Base-by-base conservation (phyloP, 306 rosid genomes). In the Malus fusca region DNA sequence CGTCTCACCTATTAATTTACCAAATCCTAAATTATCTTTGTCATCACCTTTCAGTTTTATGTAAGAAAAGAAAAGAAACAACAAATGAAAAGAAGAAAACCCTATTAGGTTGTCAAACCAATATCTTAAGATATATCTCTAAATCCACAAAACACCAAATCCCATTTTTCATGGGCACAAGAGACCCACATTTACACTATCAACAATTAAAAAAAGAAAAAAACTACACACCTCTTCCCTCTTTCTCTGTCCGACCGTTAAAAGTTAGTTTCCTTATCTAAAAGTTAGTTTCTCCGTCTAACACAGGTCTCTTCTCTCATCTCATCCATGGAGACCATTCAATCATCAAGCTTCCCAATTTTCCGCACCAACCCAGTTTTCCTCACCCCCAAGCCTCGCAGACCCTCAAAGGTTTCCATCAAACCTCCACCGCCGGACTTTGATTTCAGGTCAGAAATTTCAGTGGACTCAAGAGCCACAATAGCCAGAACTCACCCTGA, bases 351-450 rank as follows among this genome's bases (percentile, higher is more conserved):
- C 68, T 85, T 90, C 62, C 90, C 99, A 55, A 63, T 87, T 66
- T 88, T 85, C 81, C 81, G 40, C 14, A 60, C 69, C 65, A 79
- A 77, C 82, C 96, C 93, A 78, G 17, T 86, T 77, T 61, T 26
- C 17, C 33, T 72, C 31, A 37, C 75, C 1, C 35, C 76, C 46
- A 89, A 56, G 65, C 63, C 81, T 77, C 69, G 60, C 3, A 84
- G 77, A 79, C 85, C 86, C 80, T 75, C 40, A 11, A 85, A 64
- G 53, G 92, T 84, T 70, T 84, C 96, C 58, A 74, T 92, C 67
- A 86, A 86, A 80, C 82, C 97, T 28, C 89, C 91, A 35, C 97
- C 97, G 15, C 83, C 87, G 1, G 88, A 86, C 74, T 95, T 90
- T 76, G 90, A 92, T 78, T 92, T 89, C 78, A 84, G 91, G 88